Conservation (phyloP, 108 stramenopile species). For the Skeletonema potamos region DNA sequence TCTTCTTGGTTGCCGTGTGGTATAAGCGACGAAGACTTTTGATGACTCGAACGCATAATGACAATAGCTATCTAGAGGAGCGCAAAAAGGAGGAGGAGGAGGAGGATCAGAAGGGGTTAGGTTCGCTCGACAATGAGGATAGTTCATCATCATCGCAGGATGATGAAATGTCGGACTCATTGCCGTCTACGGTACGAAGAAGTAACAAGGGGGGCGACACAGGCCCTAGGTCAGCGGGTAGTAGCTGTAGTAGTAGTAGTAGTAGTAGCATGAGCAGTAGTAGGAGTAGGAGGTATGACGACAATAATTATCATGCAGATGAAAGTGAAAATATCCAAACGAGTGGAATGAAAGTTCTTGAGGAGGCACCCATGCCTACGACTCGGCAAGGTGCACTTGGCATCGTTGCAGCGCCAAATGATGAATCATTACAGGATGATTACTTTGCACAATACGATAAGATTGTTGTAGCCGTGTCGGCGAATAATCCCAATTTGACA, state of each 20-base stretch:
- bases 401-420: neutral
- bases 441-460: constrained; percentile 1
- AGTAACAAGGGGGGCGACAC: neutral
- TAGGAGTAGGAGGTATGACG: no score
- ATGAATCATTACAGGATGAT: neutral
- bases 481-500: constrained; percentile 25
- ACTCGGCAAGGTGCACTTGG: neutral
- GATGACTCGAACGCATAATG: neutral
- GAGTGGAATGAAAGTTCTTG: no score
- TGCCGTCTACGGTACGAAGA: neutral
- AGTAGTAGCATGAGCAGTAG: no score
- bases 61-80: neutral
- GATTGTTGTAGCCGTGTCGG: constrained; percentile 11
- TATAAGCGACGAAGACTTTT: neutral
- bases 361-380: neutral
- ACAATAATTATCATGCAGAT: neutral
- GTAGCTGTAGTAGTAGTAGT: no score
- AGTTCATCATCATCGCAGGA: constrained; percentile 2
- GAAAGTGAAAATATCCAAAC: neutral
- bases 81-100: neutral
- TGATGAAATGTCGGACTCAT: neutral
- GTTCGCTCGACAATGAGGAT: neutral
- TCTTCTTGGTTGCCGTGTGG: neutral
- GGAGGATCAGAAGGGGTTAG: neutral
- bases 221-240: no score